Base-by-base conservation (phyloP, 805 yeast genomes). In the Sporopachydermia lactativora region DNA sequence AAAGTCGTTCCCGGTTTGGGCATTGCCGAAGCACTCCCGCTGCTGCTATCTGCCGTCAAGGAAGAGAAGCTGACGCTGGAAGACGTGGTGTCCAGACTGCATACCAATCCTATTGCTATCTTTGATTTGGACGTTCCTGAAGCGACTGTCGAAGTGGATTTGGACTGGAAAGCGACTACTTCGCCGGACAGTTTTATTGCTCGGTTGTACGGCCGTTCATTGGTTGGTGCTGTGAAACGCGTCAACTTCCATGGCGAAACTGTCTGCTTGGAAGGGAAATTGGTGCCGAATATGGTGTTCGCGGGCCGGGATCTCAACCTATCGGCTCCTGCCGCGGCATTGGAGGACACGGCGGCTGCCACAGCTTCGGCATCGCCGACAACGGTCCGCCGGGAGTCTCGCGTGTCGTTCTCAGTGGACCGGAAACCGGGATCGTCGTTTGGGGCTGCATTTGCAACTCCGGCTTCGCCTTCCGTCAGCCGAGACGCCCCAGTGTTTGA, bases 181-280 rank as follows among this genome's bases (percentile, higher is more conserved):
- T 51, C 65, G 44, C 62, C 61, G 47, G 47, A 56, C 31, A 24
- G 31, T 24, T 24, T 24, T 8, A 24, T 24, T 24, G n/a, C 13
- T 8, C 31, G 31, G 8, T 24, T 24, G n/a, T 8, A 63, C 43
- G 71, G 70, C 46, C 52, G 55, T 48, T 64, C 65, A 40, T 66
- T 84, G 54, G 70, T 65, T 45, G 96, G 96, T 47, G 78, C 85
- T 53, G 81, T 89, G 54, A 95, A 86, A 61, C 75, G 96, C 60
- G 96, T 89, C 39, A 71, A 77, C 49, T 66, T 82, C 58, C 74
- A 78, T 46, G 80, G 76, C 43, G 77, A 79, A 57, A 81, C 95
- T 41, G 82, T 80, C 41, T 81, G 85, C 48, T 70, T 86, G 49
- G 96, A 89, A 57, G 95, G 95, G 49, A 73, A 72, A 42, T 59